These are phyloP conservation scores for Tetramitus jugosus DNA, from an alignment of 208 protist species.

Conservation along the genomic window DNA sequence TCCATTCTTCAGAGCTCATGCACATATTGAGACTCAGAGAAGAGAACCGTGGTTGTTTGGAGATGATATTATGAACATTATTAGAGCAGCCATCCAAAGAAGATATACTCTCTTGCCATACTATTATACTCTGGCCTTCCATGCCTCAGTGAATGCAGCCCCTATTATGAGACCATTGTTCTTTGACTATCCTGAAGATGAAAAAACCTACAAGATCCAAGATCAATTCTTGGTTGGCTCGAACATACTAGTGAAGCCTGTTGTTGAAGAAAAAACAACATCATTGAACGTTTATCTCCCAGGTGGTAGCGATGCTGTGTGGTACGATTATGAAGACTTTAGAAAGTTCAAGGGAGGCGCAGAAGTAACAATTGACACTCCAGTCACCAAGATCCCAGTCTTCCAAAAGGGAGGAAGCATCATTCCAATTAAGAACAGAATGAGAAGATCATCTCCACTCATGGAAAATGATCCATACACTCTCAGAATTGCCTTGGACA, in stretches of 20 bases:
- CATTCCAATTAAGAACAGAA: conserved; percentile 72
- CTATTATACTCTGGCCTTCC: conserved; percentile 88
- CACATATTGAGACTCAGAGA: conserved; percentile 87
- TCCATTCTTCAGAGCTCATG: conserved; percentile 95
- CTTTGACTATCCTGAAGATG: conserved; percentile 79
- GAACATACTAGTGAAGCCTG: conserved; percentile 72
- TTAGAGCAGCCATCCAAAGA: conserved; percentile 60
- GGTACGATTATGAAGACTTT: conserved; percentile 39
- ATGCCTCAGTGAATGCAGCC: conserved; percentile 59
- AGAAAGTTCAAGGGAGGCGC: conserved; percentile 14
- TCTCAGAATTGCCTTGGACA: conserved; percentile 59
- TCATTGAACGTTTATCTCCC: conserved; percentile 65
- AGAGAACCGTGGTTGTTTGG: conserved; percentile 96
- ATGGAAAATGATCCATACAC: conserved; percentile 82
- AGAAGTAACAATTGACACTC: conserved; percentile 34
- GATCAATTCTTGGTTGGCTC: conserved; percentile 77
- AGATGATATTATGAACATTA: conserved; percentile 43
- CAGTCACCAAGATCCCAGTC: conserved; percentile 69
- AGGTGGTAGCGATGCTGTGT: conserved; percentile 23
- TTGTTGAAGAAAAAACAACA: conserved; percentile 49
- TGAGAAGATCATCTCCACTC: conserved; percentile 62
- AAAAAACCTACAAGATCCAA: conserved; percentile 57
- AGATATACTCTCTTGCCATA: conserved; percentile 89
- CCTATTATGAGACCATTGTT: conserved; percentile 86
- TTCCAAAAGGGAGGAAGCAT: conserved; percentile 82